These are phyloP conservation scores for Arthrobotrys conoides DNA, from an alignment of 2,329 filamentous ascomycete species.

Conservation along the genomic window DNA sequence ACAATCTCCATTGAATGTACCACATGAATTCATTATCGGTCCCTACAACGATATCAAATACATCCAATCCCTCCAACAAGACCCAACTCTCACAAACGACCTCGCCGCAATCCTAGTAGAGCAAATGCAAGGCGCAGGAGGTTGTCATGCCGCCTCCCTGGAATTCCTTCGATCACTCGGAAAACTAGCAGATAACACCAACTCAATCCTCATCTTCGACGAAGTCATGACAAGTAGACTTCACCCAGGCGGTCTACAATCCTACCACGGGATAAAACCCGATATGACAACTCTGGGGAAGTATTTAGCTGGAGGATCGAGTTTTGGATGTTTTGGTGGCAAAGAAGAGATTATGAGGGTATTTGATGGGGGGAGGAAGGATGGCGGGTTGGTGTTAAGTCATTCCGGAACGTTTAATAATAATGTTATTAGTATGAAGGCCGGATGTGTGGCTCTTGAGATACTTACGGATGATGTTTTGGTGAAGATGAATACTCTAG, in stretches of 20 bases:
- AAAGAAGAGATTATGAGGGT: constrained; percentile 73
- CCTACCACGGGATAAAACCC: constrained; percentile 69
- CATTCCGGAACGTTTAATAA: constrained; percentile 80
- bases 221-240: constrained; percentile 80
- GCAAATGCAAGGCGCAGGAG: constrained; percentile 76
- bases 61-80: constrained; percentile 68
- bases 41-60: constrained; percentile 74
- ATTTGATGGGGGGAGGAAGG: constrained; percentile 70
- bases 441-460: constrained; percentile 68
- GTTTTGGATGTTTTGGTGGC: constrained; percentile 78
- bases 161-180: constrained; percentile 73
- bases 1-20: constrained; percentile 69
- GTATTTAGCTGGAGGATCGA: constrained; percentile 76
- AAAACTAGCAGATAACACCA: constrained; percentile 66
- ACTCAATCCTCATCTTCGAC: constrained; percentile 77
- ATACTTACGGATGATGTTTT: constrained; percentile 31
- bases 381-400: neutral
- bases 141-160: constrained; percentile 71
- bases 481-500: constrained; percentile 30
- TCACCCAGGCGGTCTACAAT: constrained; percentile 70
- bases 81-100: constrained; percentile 66
- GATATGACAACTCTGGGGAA: constrained; percentile 78
- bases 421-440: constrained; percentile 75
- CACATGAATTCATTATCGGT: constrained; percentile 74
- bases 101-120: constrained; percentile 78